phyloP scores from a whole-genome alignment of 2,329 filamentous ascomycete species.

The Ceratocystiopsis minuta region DNA sequence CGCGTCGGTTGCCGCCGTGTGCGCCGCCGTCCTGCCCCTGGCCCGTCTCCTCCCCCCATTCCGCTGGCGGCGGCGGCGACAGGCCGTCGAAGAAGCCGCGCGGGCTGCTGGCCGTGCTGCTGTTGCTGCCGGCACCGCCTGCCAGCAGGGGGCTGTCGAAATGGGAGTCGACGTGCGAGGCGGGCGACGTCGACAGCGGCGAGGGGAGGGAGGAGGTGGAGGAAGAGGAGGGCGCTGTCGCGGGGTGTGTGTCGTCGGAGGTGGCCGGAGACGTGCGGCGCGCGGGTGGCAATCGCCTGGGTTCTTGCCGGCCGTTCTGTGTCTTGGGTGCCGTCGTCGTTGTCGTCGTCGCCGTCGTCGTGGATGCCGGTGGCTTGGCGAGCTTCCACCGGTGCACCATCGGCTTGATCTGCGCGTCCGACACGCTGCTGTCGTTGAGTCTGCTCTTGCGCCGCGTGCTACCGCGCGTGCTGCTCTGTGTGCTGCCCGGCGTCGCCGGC shows the following conservation, averaged over 20 bases:
- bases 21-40: no score
- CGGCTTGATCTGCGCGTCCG: not conserved
- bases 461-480: no score
- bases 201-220: not conserved
- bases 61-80: no score
- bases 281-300: no score
- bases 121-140: not conserved
- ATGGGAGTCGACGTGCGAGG: not conserved
- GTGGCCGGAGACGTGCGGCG: conserved; percentile 1
- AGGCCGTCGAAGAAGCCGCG: not conserved
- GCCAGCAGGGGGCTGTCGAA: no score
- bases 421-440: no score
- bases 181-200: conserved; percentile 1
- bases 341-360: conserved; percentile 7
- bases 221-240: not conserved
- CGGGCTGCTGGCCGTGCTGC: not conserved
- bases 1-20: no score
- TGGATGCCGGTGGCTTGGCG: not conserved
- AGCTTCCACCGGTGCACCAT: conserved; percentile 13
- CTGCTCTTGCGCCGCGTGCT: no score
- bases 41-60: no score
- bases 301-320: no score
- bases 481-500: no score
- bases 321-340: not conserved
- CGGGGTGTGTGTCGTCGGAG: conserved; percentile 1